Evolutionary conservation across 2,329 filamentous ascomycete genomes (phyloP), one percentile per base, ranked within the genome.

Genomic region (Ascochyta koolunga): DNA sequence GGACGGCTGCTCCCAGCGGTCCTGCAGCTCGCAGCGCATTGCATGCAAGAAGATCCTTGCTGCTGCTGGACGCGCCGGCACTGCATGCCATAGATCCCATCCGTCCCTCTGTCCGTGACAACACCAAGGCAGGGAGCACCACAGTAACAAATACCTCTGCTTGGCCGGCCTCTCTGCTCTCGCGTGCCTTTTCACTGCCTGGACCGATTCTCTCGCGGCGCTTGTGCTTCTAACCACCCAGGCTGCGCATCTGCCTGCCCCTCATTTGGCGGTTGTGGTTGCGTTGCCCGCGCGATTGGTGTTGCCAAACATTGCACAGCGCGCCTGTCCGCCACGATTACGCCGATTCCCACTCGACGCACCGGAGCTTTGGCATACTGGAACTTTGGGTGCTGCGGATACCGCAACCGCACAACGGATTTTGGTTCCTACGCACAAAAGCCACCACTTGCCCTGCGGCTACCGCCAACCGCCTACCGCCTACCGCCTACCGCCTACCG

Each of bases 31-130:
- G 36, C 44, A 25, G 36, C 29, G 40, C 24, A 19, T 24, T 29
- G 10, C 27, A 13, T 13, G 35, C 38, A 40, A 15, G 24, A 15
- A 42, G 16, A 60, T 57, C 59, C 62, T 56, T 60, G 60, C 56
- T 55, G 60, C 56, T 55, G 43, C 24, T 60, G 39, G 49, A 63
- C 58, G 54, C 60, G 59, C 60, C 60, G 42, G 24, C 60, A 60
- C 56, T 24, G 60, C 27, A 13, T 29, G 11, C 27, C 21, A 5
- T 8, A 24, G 22, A 8, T 6, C 4, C 39, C 51, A 49, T 13
- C 46, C 46, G 48, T 51, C 60, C 44, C 55, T 51, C 60, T 37
- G 53, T 52, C 61, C 44, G 56, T 59, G 54, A 62, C 58, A 62
- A 64, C 61, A 41, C 50, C 56, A 41, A 43, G 51, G 31, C 31